These are phyloP conservation scores for Aspergillus saccharolyticus DNA, from an alignment of 495 filamentous ascomycete genomes.

Conservation along the genomic window DNA sequence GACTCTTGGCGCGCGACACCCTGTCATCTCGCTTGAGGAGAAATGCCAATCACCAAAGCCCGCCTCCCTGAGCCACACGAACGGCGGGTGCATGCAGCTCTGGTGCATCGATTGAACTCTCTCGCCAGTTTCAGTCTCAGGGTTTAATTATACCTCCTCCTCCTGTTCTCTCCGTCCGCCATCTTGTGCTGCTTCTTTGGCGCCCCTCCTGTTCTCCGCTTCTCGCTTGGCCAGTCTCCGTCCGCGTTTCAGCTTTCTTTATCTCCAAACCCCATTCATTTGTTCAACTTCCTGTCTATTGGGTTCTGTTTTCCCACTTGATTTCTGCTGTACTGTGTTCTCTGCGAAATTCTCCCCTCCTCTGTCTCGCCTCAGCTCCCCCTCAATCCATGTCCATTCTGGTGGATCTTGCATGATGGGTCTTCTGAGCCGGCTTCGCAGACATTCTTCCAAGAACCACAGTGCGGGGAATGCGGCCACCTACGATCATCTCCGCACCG, in stretches of 20 bases:
- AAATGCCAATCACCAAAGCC: not conserved
- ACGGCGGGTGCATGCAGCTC: not conserved
- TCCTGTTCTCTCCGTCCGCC: not conserved
- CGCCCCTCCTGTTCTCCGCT: not conserved
- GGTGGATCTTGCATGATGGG: slow-evolving; percentile 26
- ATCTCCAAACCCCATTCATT: slow-evolving; percentile 9
- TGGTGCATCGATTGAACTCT: not conserved
- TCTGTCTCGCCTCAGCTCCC: not conserved
- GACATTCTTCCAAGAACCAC: slow-evolving; percentile 27
- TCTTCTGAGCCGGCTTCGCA: slow-evolving; percentile 32
- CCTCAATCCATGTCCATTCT: slow-evolving; percentile 3
- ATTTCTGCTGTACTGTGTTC: not conserved
- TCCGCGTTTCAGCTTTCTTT: not conserved
- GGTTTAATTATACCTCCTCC: not conserved
- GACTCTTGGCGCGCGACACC: not conserved
- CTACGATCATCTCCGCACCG: slow-evolving; percentile 21
- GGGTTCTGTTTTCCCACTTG: slow-evolving; percentile 1
- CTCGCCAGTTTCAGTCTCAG: not conserved
- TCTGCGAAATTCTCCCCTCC: not conserved
- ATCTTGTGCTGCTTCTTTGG: not conserved
- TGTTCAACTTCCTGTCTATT: slow-evolving; percentile 9
- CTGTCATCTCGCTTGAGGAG: not conserved
- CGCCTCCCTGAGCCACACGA: not conserved
- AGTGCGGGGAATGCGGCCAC: slow-evolving; percentile 26
- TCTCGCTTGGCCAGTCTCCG: not conserved